A percentile compares a stretch with the other conserved stretches of the same genome.
phyloP scores from a whole-genome alignment of 1,139 yeast species.

The Saccharomyces hybrid region DNA sequence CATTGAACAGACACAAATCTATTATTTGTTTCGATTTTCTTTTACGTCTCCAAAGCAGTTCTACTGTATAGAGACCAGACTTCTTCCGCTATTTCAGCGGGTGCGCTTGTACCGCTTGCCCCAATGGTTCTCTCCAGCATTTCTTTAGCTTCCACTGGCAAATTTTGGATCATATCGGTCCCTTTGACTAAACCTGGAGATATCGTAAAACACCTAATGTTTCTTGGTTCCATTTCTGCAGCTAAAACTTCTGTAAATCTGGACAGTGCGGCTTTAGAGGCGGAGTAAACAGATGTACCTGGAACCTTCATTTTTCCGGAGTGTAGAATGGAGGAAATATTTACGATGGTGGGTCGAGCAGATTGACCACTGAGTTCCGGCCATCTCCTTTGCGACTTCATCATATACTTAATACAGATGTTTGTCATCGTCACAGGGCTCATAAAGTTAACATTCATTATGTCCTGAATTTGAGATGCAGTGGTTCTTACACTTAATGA shows the following conservation, averaged over 20 bases:
- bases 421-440: constrained; percentile 59
- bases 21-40: not conserved
- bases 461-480: constrained; percentile 36
- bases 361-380: not conserved
- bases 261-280: constrained; percentile 69
- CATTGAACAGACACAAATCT: not conserved
- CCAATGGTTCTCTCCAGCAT: constrained; percentile 5
- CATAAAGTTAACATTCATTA: constrained; percentile 54
- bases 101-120: not conserved
- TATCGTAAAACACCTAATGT: constrained; percentile 54
- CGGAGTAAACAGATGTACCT: constrained; percentile 74
- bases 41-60: not conserved
- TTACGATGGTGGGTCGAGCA: constrained; percentile 40
- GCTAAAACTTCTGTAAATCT: constrained; percentile 63
- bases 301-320: constrained; percentile 19
- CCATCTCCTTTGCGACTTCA: constrained; percentile 29
- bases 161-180: constrained; percentile 58
- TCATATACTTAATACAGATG: constrained; percentile 40
- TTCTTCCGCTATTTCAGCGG: not conserved
- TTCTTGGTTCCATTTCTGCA: constrained; percentile 45
- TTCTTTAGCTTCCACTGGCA: constrained; percentile 9
- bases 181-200: constrained; percentile 66
- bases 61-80: not conserved
- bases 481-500: constrained; percentile 44
- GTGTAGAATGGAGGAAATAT: constrained; percentile 65